These are phyloP conservation scores for Fennellomyces sp. DNA, from an alignment of 371 early-diverging fungal species.

Conservation along the genomic window DNA sequence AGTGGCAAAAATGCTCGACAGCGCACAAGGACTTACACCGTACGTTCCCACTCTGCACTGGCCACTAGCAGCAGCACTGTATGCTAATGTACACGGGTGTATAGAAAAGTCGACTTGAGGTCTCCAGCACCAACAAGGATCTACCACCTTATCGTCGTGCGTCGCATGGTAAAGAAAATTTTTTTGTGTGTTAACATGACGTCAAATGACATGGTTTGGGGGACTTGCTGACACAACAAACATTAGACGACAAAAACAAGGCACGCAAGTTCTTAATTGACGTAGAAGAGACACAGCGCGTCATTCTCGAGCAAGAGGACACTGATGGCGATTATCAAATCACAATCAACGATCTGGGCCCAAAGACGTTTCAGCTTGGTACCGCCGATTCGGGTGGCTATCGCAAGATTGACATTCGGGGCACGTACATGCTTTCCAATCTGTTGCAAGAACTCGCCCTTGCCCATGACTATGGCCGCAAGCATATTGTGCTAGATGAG, in stretches of 20 bases:
- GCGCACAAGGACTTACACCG: slow-evolving; percentile 19
- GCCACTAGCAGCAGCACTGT: too few species aligned
- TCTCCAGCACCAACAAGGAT: too few species aligned
- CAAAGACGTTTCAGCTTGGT: slow-evolving; percentile 84
- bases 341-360: slow-evolving; percentile 87
- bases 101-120: not conserved
- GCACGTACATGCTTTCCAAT: slow-evolving; percentile 92
- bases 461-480: slow-evolving; percentile 81
- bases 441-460: slow-evolving; percentile 90
- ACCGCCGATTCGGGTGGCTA: slow-evolving; percentile 84
- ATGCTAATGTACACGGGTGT: too few species aligned
- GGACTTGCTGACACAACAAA: too few species aligned
- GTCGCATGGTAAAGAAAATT: slow-evolving; percentile 45
- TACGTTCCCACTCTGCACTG: too few species aligned
- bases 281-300: slow-evolving; percentile 75
- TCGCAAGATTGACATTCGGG: slow-evolving; percentile 84
- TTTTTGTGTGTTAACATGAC: slow-evolving; percentile 5
- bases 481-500: slow-evolving; percentile 81
- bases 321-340: slow-evolving; percentile 92
- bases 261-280: slow-evolving; percentile 80
- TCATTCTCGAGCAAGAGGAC: slow-evolving; percentile 87
- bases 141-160: slow-evolving; percentile 27
- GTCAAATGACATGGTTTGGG: slow-evolving; percentile 16
- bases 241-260: slow-evolving; percentile 70
- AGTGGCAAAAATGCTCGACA: slow-evolving; percentile 23